Evolutionary conservation across 148 eudicot genomes (phyloP), one percentile per base, ranked within the genome.

Genomic region (Bassia scoparia): DNA sequence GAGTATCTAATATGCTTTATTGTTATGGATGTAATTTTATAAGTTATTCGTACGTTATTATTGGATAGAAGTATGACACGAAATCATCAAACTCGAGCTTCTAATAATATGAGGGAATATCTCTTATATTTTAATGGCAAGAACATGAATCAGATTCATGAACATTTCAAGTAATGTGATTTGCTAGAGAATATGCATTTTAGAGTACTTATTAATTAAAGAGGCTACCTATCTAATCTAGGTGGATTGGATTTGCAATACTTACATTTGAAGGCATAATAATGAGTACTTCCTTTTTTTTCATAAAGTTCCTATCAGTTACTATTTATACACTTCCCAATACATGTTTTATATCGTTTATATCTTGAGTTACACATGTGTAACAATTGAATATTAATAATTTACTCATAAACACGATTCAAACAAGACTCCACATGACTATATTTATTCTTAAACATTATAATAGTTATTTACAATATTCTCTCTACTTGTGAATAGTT

Each of bases 141-240:
- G 33, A 56, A 75, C 55, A 75, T 75, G 72, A 67, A 75, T 75
- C 72, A 68, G 66, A 75, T 75, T 75, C 78, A 44, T 67, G 66
- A 75, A 67, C 67, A 75, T 75, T 68, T 67, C 6, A 75, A 67
- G 33, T 44, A 30, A 75, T 30, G 63, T 43, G 37, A 66, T 67
- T 43, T 54, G 50, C 12, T 48, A 53, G 56, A 38, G 56, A 75
- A 67, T 55, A 55, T 66, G 72, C 72, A 74, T 20, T 34, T 35
- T 73, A 33, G 15, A 43, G 70, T 74, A 64, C 62, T 17, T 46
- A 41, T n/a, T n/a, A n/a, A n/a, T n/a, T n/a, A 62, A 73, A 62
- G 62, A 35, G 26, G 61, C 43, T 17, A 43, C 8, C 56, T 52
- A 37, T 53, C 61, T 23, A 26, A 34, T 53, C n/a, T n/a, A n/a